Evolutionary conservation across 257 asterid species (phyloP).

Genomic region (Ophiorrhiza pumila): DNA sequence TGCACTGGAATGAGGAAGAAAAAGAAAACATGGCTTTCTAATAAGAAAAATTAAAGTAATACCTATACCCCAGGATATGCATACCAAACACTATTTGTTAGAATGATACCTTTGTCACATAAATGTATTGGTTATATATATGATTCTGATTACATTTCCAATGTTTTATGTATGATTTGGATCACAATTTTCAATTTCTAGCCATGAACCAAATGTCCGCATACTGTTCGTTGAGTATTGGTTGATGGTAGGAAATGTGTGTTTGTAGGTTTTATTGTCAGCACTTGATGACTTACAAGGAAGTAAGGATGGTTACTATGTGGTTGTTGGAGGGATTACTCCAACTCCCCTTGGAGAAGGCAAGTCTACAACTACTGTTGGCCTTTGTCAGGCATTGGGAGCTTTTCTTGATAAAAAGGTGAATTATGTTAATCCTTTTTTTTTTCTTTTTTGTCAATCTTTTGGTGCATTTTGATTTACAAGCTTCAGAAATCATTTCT

Average conservation of each 20-base stretch:
- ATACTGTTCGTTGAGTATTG: neutral
- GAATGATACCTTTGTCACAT: too few relatives aligned
- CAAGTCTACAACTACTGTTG: constrained; percentile 94
- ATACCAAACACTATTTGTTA: too few relatives aligned
- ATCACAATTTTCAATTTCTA: too few relatives aligned
- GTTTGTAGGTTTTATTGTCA: constrained; percentile 64
- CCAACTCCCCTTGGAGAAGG: constrained; percentile 99
- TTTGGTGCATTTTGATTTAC: neutral
- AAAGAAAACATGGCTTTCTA: too few relatives aligned
- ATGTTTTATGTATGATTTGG: too few relatives aligned
- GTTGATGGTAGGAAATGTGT: constrained; percentile 6
- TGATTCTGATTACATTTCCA: too few relatives aligned
- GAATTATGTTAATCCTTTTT: neutral
- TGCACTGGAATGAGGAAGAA: too few relatives aligned
- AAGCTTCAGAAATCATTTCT: neutral
- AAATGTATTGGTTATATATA: too few relatives aligned
- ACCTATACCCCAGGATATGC: too few relatives aligned
- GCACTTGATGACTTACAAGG: constrained; percentile 70
- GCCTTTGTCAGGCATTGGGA: constrained; percentile 97
- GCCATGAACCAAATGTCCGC: too few relatives aligned
- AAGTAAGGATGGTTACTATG: constrained; percentile 76
- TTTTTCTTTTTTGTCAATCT: neutral
- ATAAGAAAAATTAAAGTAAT: too few relatives aligned
- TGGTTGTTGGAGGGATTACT: constrained; percentile 95
- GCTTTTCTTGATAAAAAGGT: constrained; percentile 97